These are phyloP conservation scores for Coleophoma eucalyptorum DNA, from an alignment of 2,329 filamentous ascomycete species.

Conservation along the genomic window DNA sequence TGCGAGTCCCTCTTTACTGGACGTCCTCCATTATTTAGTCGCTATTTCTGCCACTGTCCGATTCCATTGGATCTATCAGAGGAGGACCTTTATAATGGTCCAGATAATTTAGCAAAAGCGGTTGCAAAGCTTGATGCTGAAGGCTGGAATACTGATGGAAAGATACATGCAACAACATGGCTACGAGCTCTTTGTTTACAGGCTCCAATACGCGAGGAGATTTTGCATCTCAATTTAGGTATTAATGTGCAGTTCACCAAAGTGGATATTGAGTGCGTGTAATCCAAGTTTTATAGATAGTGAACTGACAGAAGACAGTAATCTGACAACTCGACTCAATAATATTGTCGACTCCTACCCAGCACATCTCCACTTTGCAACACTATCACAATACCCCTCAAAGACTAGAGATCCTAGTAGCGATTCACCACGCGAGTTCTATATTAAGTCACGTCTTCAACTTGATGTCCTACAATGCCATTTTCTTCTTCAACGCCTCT, in stretches of 20 bases:
- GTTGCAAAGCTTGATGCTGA: neutral
- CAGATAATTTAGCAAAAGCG: neutral
- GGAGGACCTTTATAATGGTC: constrained; percentile 2
- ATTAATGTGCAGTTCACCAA: neutral
- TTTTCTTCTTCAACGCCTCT: neutral
- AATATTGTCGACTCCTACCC: neutral
- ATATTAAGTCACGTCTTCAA: neutral
- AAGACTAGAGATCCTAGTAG: neutral
- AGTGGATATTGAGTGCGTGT: constrained; percentile 3
- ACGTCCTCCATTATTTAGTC: constrained; percentile 6
- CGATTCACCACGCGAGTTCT: neutral
- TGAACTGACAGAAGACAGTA: neutral
- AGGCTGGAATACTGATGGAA: constrained; percentile 9
- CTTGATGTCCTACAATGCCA: neutral
- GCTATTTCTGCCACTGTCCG: constrained; percentile 3
- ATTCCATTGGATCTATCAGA: constrained; percentile 6
- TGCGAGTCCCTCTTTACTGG: constrained; percentile 3
- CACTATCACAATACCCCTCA: neutral
- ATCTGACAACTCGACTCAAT: neutral
- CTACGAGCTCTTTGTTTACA: constrained; percentile 3
- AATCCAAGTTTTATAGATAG: no score
- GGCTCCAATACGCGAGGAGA: constrained; percentile 6
- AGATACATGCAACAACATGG: constrained; percentile 6
- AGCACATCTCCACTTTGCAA: neutral
- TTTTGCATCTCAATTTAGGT: constrained; percentile 5